Percentiles rank a stretch among this genome's conserved stretches.
phyloP scores from a whole-genome alignment of 23 red algal genomes.

The Gracilaria domingensis region DNA sequence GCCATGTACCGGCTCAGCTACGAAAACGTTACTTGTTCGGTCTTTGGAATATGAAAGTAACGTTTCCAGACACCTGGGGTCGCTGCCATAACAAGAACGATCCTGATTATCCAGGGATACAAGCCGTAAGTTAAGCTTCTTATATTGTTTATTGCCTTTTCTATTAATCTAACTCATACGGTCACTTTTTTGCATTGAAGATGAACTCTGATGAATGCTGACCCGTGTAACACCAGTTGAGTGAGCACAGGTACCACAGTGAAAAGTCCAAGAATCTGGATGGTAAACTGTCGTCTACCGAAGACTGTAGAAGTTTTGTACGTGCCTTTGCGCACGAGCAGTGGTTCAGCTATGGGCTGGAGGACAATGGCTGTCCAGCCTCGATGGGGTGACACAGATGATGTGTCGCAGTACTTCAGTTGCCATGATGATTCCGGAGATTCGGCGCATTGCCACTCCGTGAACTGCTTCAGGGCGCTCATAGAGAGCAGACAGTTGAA shows the following conservation, averaged over 20 bases:
- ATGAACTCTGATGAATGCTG: too few relatives aligned
- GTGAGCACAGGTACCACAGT: conserved; percentile 41
- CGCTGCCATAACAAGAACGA: too few relatives aligned
- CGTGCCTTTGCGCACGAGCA: conserved; percentile 68
- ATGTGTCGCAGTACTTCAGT: neutral
- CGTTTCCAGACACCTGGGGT: too few relatives aligned
- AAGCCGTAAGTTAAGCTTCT: too few relatives aligned
- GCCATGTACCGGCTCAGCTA: too few relatives aligned
- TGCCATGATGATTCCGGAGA: conserved; percentile 56
- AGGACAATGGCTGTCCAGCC: neutral
- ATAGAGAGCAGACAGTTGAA: conserved; percentile 66
- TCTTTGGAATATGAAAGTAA: too few relatives aligned
- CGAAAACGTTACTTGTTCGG: too few relatives aligned
- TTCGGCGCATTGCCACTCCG: conserved; percentile 37
- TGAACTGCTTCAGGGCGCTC: conserved; percentile 50
- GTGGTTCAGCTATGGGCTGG: conserved; percentile 18
- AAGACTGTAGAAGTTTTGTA: conserved; percentile 56
- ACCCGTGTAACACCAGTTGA: too few relatives aligned
- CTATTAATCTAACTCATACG: too few relatives aligned
- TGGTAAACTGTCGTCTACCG: conserved; percentile 11
- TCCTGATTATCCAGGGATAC: too few relatives aligned
- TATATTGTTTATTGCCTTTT: too few relatives aligned
- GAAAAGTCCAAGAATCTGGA: neutral
- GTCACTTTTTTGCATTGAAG: too few relatives aligned
- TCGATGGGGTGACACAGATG: conserved; percentile 17